phyloP scores from a whole-genome alignment of 176 grass and related monocot species.

The Oryza meyeriana region DNA sequence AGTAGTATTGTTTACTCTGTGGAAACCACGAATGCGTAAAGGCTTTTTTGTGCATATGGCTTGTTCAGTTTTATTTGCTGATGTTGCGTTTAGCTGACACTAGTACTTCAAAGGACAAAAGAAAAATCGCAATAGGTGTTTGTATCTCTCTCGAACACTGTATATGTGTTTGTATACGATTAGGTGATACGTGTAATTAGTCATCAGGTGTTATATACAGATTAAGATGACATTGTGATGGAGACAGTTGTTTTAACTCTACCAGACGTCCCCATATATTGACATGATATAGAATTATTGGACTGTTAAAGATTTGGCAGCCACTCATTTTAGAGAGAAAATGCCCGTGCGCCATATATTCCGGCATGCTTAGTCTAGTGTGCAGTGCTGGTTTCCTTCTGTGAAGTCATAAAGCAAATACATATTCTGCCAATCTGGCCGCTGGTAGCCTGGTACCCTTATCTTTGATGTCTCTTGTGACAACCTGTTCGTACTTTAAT shows the following conservation, averaged over 20 bases:
- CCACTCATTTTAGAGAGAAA: neutral
- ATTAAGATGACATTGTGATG: neutral
- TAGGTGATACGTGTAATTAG: neutral
- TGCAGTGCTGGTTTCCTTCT: neutral
- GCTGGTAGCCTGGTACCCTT: neutral
- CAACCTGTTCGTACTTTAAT: no score
- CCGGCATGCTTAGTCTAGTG: neutral
- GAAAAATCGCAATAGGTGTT: neutral
- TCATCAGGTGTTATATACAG: neutral
- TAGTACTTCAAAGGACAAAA: neutral
- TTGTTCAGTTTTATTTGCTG: neutral
- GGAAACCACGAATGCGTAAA: neutral
- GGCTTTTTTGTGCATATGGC: neutral
- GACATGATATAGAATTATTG: neutral
- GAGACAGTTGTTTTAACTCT: neutral
- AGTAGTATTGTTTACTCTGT: constrained; percentile 19
- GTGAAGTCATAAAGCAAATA: neutral
- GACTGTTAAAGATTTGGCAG: neutral
- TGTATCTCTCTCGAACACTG: neutral
- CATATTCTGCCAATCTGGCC: neutral
- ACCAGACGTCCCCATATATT: neutral
- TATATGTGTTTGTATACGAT: neutral
- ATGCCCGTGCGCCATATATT: neutral
- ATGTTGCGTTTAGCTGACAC: neutral
- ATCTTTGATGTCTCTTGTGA: neutral